A percentile compares a stretch with the other conserved stretches of the same genome.
These are phyloP conservation scores for Capsicum rhomboideum DNA, from an alignment of 257 asterid species.

Conservation along the genomic window DNA sequence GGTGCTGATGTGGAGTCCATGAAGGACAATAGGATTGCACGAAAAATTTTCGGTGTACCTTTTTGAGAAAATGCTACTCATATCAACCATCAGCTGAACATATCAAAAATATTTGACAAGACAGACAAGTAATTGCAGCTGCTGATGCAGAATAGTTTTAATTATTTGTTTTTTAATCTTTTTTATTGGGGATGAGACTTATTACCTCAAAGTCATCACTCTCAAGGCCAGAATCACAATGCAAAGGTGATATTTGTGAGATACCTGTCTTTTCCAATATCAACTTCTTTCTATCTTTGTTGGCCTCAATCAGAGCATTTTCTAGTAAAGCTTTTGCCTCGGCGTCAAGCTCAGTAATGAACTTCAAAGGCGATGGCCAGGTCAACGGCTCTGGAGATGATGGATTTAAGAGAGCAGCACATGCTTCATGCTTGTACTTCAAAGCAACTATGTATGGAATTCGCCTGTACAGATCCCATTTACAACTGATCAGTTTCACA, in stretches of 20 bases:
- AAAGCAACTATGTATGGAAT: slow-evolving; percentile 67
- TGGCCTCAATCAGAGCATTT: slow-evolving; percentile 64
- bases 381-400: slow-evolving; percentile 76
- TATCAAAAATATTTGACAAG: not conserved
- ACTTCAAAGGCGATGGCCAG: slow-evolving; percentile 77
- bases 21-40: not conserved
- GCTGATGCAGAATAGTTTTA: not conserved
- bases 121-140: not conserved
- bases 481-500: slow-evolving; percentile 6
- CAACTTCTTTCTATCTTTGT: slow-evolving; percentile 50
- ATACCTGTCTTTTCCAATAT: slow-evolving; percentile 38
- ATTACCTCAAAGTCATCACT: slow-evolving; percentile 62
- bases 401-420: slow-evolving; percentile 81
- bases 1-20: not conserved
- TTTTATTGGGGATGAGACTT: not conserved
- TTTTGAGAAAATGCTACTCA: not conserved
- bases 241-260: slow-evolving; percentile 17
- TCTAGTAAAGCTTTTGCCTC: slow-evolving; percentile 65
- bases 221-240: slow-evolving; percentile 14
- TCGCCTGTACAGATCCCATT: slow-evolving; percentile 36
- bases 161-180: not conserved
- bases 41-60: not conserved
- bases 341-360: slow-evolving; percentile 60
- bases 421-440: slow-evolving; percentile 53
- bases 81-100: not conserved